phyloP scores from a whole-genome alignment of 169 alveolate genomes.

The Blepharisma undulans region DNA sequence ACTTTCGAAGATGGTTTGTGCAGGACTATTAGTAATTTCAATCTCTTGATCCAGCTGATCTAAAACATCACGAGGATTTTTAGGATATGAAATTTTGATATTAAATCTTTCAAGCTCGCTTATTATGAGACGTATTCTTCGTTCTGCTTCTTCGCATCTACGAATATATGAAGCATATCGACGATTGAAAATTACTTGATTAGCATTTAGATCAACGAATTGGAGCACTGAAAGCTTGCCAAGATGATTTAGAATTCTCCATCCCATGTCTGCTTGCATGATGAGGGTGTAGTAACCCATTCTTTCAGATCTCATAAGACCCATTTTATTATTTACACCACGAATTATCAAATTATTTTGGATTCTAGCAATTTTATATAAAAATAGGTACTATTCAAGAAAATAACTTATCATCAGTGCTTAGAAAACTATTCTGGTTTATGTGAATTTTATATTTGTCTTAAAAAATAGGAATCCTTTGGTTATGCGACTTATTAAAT shows the following conservation, averaged over 20 bases:
- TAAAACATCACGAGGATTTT: conserved; percentile 23
- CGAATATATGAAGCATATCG: conserved; percentile 60
- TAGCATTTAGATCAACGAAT: conserved; percentile 66
- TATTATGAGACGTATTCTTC: conserved; percentile 50
- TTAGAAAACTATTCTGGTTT: too few species aligned
- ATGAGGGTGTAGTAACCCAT: conserved; percentile 75
- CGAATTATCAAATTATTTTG: too few species aligned
- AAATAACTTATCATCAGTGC: too few species aligned
- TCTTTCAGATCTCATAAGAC: conserved; percentile 69
- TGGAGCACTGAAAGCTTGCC: conserved; percentile 64
- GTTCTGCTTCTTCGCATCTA: conserved; percentile 69
- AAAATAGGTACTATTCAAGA: too few species aligned
- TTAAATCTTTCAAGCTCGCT: conserved; percentile 56
- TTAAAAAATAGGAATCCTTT: too few species aligned
- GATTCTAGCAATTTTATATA: too few species aligned
- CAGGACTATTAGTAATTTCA: conserved; percentile 50
- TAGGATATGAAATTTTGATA: conserved; percentile 38
- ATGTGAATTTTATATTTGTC: too few species aligned
- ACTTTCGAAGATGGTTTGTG: conserved; percentile 64
- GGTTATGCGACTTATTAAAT: too few species aligned
- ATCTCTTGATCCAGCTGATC: conserved; percentile 37
- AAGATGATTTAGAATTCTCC: conserved; percentile 72
- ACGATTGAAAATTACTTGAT: conserved; percentile 60
- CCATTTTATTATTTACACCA: conserved; percentile 43
- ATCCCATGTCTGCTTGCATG: conserved; percentile 73